Evolutionary conservation across 371 early-diverging fungal species (phyloP).

Genomic region (Rhizopus stolonifer): DNA sequence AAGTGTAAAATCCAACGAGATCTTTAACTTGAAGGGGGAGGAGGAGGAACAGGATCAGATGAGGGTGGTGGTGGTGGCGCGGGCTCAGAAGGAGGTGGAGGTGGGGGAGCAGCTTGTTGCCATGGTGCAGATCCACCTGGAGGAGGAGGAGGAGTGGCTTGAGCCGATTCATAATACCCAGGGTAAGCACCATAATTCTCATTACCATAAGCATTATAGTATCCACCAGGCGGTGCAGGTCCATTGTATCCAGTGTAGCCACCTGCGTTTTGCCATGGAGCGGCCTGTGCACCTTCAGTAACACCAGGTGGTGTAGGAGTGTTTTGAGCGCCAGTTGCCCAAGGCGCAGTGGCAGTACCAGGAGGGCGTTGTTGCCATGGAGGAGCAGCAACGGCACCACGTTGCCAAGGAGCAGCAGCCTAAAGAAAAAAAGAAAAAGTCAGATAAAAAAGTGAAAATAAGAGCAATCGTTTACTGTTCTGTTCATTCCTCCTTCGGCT

Average conservation of each 20-base stretch:
- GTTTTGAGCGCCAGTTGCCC: conserved; percentile 9
- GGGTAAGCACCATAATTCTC: conserved; percentile 24
- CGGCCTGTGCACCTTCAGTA: conserved; percentile 12
- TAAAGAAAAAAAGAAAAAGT: conserved; percentile 21
- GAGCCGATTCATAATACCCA: conserved; percentile 27
- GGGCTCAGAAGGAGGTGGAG: conserved; percentile 42
- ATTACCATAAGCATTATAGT: conserved; percentile 29
- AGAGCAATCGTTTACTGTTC: conserved; percentile 8
- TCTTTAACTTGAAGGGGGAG: conserved; percentile 16
- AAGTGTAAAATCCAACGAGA: too few species aligned
- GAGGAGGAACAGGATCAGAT: conserved; percentile 23
- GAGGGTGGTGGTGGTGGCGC: conserved; percentile 44
- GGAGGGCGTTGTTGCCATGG: conserved; percentile 37
- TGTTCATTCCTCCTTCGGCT: conserved; percentile 31
- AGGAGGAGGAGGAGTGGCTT: conserved; percentile 33
- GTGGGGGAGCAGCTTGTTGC: conserved; percentile 25
- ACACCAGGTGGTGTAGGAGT: conserved; percentile 10
- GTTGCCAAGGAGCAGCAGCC: conserved; percentile 58
- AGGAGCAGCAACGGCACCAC: conserved; percentile 29
- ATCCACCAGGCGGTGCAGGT: conserved; percentile 25
- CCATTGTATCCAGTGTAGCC: conserved; percentile 17
- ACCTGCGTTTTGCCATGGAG: conserved; percentile 35
- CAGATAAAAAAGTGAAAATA: conserved; percentile 6
- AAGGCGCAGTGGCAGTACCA: conserved; percentile 23
- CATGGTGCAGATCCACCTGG: conserved; percentile 26